These are phyloP conservation scores for Talaromyces sp. DNA, from an alignment of 2,329 filamentous ascomycete species.

Conservation along the genomic window DNA sequence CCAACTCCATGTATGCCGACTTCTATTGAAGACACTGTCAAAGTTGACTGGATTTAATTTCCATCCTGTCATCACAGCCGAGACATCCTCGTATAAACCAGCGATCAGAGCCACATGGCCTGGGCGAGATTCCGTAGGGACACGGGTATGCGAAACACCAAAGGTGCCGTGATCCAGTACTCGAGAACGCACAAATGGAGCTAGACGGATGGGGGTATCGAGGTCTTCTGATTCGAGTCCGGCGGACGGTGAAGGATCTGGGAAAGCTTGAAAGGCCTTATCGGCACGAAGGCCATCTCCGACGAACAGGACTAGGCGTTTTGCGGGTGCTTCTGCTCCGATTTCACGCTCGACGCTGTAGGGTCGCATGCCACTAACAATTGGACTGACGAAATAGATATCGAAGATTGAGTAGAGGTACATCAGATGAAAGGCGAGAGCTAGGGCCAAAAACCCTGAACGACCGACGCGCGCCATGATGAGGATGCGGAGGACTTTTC, in stretches of 20 bases:
- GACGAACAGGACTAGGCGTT: conserved; percentile 88
- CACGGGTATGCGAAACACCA: conserved; percentile 92
- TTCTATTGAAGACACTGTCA: conserved; percentile 97
- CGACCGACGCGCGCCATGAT: conserved; percentile 59
- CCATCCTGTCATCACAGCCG: conserved; percentile 95
- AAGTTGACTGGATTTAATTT: conserved; percentile 98
- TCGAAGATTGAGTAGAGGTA: conserved; percentile 97
- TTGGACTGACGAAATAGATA: conserved; percentile 97
- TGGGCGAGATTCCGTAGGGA: conserved; percentile 92
- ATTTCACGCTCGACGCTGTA: conserved; percentile 65
- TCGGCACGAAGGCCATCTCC: conserved; percentile 96
- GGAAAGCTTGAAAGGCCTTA: conserved; percentile 93
- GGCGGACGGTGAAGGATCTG: conserved; percentile 69
- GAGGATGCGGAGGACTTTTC: neutral
- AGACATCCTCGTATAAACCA: conserved; percentile 95
- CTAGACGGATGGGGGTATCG: conserved; percentile 68
- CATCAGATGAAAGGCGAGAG: conserved; percentile 86
- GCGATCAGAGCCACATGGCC: conserved; percentile 97
- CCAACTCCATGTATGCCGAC: conserved; percentile 98
- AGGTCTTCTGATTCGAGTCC: conserved; percentile 24
- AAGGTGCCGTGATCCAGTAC: conserved; percentile 90
- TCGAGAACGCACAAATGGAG: conserved; percentile 85
- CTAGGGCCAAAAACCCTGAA: conserved; percentile 80
- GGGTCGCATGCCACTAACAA: conserved; percentile 90
- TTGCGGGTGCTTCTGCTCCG: conserved; percentile 69